Evolutionary conservation across 257 asterid species (phyloP), one percentile per base, ranked within the genome.

Genomic region (Cruciata laevipes): DNA sequence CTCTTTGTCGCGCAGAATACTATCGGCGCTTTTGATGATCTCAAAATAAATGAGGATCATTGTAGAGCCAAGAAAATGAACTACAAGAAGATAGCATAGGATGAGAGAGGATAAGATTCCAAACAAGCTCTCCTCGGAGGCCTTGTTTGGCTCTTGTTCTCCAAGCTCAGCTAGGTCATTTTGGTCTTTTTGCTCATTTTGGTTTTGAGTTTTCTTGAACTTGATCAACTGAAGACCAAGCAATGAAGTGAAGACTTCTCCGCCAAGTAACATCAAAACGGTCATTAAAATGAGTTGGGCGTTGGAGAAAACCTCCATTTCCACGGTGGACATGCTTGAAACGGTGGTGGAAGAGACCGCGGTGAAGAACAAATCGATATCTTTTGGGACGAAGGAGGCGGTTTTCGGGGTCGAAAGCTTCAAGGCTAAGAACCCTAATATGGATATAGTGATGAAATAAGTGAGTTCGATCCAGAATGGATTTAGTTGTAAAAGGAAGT

Each of bases 271-370:
- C 86, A 83, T 85, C 37, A 85, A 35, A 35, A 79, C 3, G 27
- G 81, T 83, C 5, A 83, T 20, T 30, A 85, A 13, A 6, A 83
- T 18, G 25, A 85, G 86, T 30, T 85, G 90, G 11, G 57, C 14
- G 33, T 75, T 63, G 53, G 90, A 83, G 42, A 85, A 83, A n/a
- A 66, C 74, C 71, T 81, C 90, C 88, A 83, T 85, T 59, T 85
- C 88, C 0, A 81, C 58, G 0, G 86, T 75, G 33, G 88, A 71
- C 79, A 81, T 71, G 78, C 90, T 85, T 1, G 90, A 78, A 52
- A 83, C 81, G 0, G 86, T 83, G 17, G 21, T 23, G 4, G 86
- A 72, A 0, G 90, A 85, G 0, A 77, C 85, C 1, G 85, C 75
- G 0, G 82, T 85, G 83, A 80, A 85, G 27, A 83, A 69, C 7